phyloP scores from a whole-genome alignment of 2,329 filamentous ascomycete species.

The Xylaria hypoxylon region DNA sequence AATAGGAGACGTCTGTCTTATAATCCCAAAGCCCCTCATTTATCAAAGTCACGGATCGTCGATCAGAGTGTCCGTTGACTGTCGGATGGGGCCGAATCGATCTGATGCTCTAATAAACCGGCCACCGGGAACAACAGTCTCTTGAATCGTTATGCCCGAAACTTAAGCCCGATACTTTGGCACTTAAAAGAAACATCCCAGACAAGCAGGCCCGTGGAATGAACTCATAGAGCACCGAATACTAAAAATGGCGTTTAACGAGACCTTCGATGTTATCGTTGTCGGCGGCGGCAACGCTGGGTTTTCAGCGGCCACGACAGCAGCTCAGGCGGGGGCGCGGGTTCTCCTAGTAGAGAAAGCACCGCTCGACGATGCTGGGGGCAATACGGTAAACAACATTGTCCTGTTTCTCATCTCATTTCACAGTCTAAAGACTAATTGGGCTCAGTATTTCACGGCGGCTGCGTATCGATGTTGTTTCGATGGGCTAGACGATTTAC shows the following conservation, averaged over 20 bases:
- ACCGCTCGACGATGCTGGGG: conserved; percentile 68
- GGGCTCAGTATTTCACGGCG: conserved; percentile 68
- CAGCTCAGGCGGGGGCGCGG: conserved; percentile 59
- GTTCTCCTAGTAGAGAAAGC: conserved; percentile 71
- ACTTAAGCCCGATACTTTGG: neutral
- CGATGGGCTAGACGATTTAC: conserved; percentile 65
- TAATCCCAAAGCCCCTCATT: neutral
- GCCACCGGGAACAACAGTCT: neutral
- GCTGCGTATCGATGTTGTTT: conserved; percentile 71
- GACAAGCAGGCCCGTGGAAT: neutral
- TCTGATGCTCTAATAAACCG: neutral
- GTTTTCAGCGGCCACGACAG: conserved; percentile 69
- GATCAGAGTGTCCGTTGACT: neutral
- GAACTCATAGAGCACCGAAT: too few relatives aligned
- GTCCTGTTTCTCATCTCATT: too few relatives aligned
- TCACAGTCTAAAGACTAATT: neutral
- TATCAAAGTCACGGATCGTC: neutral
- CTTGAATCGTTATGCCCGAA: neutral
- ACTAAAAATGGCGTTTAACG: conserved; percentile 17
- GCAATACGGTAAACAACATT: conserved; percentile 58
- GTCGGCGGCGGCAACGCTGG: conserved; percentile 74
- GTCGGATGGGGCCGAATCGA: neutral
- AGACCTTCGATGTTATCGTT: conserved; percentile 59
- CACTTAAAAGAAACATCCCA: neutral
- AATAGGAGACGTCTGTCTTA: neutral